Evolutionary conservation across 176 grass and related monocot species (phyloP), one percentile per base, ranked within the genome.

Genomic region (Rhynchospora breviuscula): DNA sequence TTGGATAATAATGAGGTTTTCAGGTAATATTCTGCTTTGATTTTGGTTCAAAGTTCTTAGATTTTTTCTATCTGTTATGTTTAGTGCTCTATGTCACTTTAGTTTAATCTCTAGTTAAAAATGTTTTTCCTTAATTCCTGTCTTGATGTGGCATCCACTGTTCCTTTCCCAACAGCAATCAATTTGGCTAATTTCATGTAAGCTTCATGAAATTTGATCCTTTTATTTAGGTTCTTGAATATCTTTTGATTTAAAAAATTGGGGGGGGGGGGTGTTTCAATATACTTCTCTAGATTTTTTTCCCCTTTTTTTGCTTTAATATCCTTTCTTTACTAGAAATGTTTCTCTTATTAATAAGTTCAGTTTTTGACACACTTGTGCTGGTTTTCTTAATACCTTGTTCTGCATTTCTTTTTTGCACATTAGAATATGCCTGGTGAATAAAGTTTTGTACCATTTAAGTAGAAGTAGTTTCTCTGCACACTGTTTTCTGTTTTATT

Each of bases 1-100:
- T 71, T 97, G 5, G 87, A 92, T 8, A 54, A 64, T 12, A 85
- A 90, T 79, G 78, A 89, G 58, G 60, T 97, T 70, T 94, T 92
- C 44, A 92, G 94, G 94, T 97, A 71, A 83, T 23, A 52, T 75
- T 75, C 47, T 75, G 46, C 10, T 26, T 75, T 75, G 11, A 23
- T 26, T 44, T 68, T 58, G 12, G 5, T n/a, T 60, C 35, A 21
- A 35, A 47, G 21, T 67, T 58, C 11, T 13, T 73, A n/a, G n/a
- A 40, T 60, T 84, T 63, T 46, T 13, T 7, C 45, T 2, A n/a
- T 11, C 29, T 65, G 29, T 29, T 19, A 25, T 81, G n/a, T 22
- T 51, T 74, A 21, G 9, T 53, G 21, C 43, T 75, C 19, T 8
- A 8, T 52, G 7, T 10, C 49, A 52, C 10, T 52, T 52, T 11